phyloP scores from a whole-genome alignment of 129 eudicot species.

The Artemisia argyi region DNA sequence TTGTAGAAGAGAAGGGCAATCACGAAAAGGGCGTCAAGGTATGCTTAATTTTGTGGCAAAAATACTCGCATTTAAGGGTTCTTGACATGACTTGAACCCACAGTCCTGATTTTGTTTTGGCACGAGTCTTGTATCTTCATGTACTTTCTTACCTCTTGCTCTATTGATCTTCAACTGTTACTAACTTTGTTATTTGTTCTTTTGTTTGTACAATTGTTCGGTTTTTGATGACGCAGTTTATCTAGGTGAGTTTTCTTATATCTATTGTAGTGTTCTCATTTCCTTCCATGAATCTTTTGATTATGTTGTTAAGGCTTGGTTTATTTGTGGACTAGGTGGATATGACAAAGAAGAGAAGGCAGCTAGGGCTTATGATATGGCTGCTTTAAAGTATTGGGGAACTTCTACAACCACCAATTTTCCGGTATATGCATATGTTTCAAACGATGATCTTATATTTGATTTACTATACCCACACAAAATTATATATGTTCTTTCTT shows the following conservation, averaged over 20 bases:
- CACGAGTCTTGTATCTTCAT: neutral
- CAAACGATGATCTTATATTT: too few species aligned
- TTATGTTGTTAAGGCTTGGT: neutral
- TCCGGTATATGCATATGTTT: conserved; percentile 47
- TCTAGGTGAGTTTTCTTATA: conserved; percentile 60
- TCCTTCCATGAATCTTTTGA: neutral
- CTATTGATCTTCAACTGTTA: neutral
- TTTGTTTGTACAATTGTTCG: neutral
- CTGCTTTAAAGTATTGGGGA: conserved; percentile 98
- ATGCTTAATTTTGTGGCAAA: neutral
- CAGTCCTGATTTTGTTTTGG: too few species aligned
- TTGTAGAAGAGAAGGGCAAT: conserved; percentile 99
- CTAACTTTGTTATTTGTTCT: conserved; percentile 7
- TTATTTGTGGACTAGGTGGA: conserved; percentile 59
- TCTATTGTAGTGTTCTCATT: neutral
- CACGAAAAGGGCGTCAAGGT: conserved; percentile 99
- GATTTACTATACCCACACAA: neutral
- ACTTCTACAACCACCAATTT: conserved; percentile 97
- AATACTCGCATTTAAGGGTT: too few species aligned
- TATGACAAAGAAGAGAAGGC: conserved; percentile 99
- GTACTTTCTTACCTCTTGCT: neutral
- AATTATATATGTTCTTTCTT: neutral
- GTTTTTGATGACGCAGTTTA: conserved; percentile 53
- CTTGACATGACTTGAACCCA: too few species aligned
- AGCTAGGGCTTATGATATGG: conserved; percentile 97